Conservation (phyloP, 2,329 filamentous ascomycete genomes). For the Thielaviopsis ethacetica region DNA sequence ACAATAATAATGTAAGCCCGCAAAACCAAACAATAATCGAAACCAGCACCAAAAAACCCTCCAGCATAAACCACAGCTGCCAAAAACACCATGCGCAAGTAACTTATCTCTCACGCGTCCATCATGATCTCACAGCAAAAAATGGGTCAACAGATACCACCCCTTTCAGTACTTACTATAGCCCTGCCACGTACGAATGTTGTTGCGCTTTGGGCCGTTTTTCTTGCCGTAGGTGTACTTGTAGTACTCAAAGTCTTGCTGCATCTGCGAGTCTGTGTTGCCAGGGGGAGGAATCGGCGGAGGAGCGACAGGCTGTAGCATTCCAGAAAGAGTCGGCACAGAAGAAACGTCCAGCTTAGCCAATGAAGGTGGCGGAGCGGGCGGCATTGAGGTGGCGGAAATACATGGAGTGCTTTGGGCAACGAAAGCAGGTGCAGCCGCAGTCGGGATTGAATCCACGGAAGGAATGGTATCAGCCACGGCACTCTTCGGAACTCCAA, state of each 20-base stretch:
- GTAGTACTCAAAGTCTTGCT: slow-evolving; percentile 11
- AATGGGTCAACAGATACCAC: not conserved
- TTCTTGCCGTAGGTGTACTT: slow-evolving; percentile 10
- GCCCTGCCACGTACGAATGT: not conserved
- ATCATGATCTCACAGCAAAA: not conserved
- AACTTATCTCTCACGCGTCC: not conserved
- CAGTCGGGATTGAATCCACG: not conserved
- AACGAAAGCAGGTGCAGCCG: not conserved
- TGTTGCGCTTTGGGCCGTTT: not conserved
- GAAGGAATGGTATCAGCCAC: not conserved
- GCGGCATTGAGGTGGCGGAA: not conserved
- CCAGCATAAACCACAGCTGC: not conserved
- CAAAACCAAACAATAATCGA: too few relatives aligned
- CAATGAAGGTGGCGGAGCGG: not conserved
- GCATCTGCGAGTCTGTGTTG: slow-evolving; percentile 7
- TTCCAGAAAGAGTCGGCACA: not conserved
- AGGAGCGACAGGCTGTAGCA: not conserved
- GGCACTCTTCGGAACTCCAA: not conserved
- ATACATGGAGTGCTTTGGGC: not conserved
- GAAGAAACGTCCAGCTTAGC: not conserved
- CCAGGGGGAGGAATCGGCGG: slow-evolving; percentile 9
- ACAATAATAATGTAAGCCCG: too few relatives aligned
- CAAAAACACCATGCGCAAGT: not conserved
- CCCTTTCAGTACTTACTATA: not conserved
- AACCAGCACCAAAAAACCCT: too few relatives aligned